phyloP scores from a whole-genome alignment of 2,329 filamentous ascomycete species.

The Colletotrichum tofieldiae region DNA sequence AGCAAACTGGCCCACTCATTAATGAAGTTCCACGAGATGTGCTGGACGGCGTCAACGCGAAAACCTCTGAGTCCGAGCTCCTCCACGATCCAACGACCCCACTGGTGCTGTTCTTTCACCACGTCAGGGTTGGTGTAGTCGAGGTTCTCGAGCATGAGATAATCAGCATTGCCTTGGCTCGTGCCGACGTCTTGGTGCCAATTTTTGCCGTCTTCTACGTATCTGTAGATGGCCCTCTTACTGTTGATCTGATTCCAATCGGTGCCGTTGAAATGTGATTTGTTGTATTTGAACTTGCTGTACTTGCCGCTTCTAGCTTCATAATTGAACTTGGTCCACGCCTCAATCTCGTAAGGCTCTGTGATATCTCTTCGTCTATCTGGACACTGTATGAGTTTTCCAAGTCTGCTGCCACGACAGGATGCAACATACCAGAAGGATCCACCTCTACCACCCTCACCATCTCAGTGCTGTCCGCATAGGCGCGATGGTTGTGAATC shows the following conservation, averaged over 20 bases:
- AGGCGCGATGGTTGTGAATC: constrained; percentile 40
- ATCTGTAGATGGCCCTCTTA: constrained; percentile 39
- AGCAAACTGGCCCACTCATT: constrained; percentile 34
- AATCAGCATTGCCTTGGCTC: constrained; percentile 38
- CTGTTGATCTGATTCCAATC: constrained; percentile 40
- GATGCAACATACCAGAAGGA: constrained; percentile 18
- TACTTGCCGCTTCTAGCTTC: constrained; percentile 37
- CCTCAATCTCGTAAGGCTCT: constrained; percentile 37
- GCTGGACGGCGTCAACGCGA: constrained; percentile 39
- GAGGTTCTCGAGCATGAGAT: constrained; percentile 40
- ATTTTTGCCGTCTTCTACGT: constrained; percentile 38
- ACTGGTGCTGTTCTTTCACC: constrained; percentile 32
- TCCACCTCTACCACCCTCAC: constrained; percentile 37
- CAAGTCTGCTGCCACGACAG: neutral
- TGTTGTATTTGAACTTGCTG: constrained; percentile 39
- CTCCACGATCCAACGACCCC: constrained; percentile 38
- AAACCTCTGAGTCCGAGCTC: constrained; percentile 35
- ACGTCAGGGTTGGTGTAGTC: constrained; percentile 40
- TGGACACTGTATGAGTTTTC: neutral
- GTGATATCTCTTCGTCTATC: constrained; percentile 39
- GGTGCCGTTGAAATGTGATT: constrained; percentile 41
- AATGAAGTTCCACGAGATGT: constrained; percentile 42
- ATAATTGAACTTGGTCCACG: constrained; percentile 38
- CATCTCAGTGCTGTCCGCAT: constrained; percentile 38
- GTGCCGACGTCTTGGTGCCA: constrained; percentile 40